Evolutionary conservation across 768 basidiomycete species (phyloP), one percentile per base, ranked within the genome.

Genomic region (Suillus plorans): DNA sequence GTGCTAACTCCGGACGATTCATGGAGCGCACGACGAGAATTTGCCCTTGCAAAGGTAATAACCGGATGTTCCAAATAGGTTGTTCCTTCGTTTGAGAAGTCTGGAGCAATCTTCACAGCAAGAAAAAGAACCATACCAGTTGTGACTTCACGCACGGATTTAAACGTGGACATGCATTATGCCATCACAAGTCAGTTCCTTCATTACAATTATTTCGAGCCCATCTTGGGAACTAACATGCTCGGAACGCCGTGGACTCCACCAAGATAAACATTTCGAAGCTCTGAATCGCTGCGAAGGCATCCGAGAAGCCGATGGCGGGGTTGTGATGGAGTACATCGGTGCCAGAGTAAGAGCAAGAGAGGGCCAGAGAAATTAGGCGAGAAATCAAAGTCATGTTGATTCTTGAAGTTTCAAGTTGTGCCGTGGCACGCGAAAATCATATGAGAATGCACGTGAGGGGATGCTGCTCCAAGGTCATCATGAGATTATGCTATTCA

Each of bases 171-270:
- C 31, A 31, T 31, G 31, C 6, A 31, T 31, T 47, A 70, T 72
- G 61, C 77, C 76, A 52, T 70, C 79, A 25, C 72, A 79, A 39
- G 72, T 73, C 47, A 79, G 68, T 66, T 83, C 76, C 62, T 83
- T 79, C 66, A 82, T 78, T 45, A 81, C 70, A 47, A 87, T 76
- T 2, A 72, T 72, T 61, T 80, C 76, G 1, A 79, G 77, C 34
- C n/a, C n/a, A 72, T 73, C 67, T 83, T 82, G 6, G 80, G 78
- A 60, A 84, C 76, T 18, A 78, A 76, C 28, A 84, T 64, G 58
- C 79, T 80, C 0, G 82, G 81, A 18, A 73, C 50, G 14, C 78
- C 80, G 57, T 79, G 73, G n/a, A 82, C 72, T 47, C 82, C 76
- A 57, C 80, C 81, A n/a, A 86, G 64, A 25, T 78, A 78, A 5